Evolutionary conservation across 2,329 filamentous ascomycete species (phyloP), one percentile per base, ranked within the genome.

Genomic region (Alternaria sp.): DNA sequence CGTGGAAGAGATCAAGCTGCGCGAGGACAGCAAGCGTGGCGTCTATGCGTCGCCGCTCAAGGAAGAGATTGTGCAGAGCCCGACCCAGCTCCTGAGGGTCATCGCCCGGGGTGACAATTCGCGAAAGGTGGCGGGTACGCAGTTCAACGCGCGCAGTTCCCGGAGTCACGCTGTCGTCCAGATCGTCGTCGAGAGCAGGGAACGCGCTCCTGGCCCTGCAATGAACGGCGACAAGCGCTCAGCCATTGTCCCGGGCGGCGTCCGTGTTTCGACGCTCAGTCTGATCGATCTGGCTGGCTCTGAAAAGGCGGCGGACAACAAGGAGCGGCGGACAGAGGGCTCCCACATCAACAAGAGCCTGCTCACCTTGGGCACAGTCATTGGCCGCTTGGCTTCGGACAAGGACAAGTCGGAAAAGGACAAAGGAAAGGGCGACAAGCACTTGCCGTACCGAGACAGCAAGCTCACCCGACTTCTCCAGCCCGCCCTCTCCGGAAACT

Each of bases 301-400:
- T 0, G 96, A 99, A 79, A 93, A 95, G 80, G 96, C 96, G 44
- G 96, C 96, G 4, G 96, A 98, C 75, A 92, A 91, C 58, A 99
- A 98, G 79, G 96, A 98, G 82, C 89, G 96, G 57, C 88, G 96
- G 49, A 93, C 93, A 15, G 96, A 99, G 81, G 96, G 96, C 67
- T 95, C 95, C 12, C 96, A 99, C 78, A 99, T 99, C 82, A 99
- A 99, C 85, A 98, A 98, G 83, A 97, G 94, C 79, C 83, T 99
- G 75, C 88, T 99, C 62, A 99, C 96, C 0, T 84, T 99, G 4
- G 96, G 96, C 55, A 99, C 93, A 1, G 96, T 99, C 74, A 97
- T 99, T 77, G 92, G 93, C 11, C 92, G 92, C 67, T 85, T 99
- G n/a, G 96, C 95, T 1, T 93, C 93, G 59, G 89, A 91, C 74